A percentile compares a stretch with the other conserved stretches of the same genome.
Evolutionary conservation across 2,329 filamentous ascomycete genomes (phyloP).

Genomic region (Fusarium aywerte): DNA sequence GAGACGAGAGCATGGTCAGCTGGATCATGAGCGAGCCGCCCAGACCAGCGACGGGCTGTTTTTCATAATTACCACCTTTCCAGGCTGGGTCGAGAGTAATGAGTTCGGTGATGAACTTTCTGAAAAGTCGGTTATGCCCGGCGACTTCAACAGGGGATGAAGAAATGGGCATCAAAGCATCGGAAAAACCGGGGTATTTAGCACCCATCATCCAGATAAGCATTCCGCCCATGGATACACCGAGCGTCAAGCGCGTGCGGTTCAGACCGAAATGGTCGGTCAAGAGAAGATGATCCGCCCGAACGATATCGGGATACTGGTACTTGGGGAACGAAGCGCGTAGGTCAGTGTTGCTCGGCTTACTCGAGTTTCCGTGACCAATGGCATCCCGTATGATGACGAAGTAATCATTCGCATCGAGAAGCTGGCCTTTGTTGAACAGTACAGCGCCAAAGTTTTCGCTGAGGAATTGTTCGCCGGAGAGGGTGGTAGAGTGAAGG

Average conservation of each 20-base stretch:
- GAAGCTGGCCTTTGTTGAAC: constrained; percentile 18
- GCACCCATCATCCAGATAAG: constrained; percentile 27
- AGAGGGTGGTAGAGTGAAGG: constrained; percentile 1
- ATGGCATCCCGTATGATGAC: constrained; percentile 29
- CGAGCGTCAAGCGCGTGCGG: constrained; percentile 2
- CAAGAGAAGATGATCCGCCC: not conserved
- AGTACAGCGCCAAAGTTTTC: constrained; percentile 18
- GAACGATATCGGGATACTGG: constrained; percentile 22
- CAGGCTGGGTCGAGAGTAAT: constrained; percentile 20
- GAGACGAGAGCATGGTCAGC: constrained; percentile 19
- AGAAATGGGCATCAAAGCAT: constrained; percentile 26
- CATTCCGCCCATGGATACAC: constrained; percentile 31
- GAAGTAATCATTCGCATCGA: constrained; percentile 16
- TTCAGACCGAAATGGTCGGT: constrained; percentile 23
- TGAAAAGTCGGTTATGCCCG: constrained; percentile 20
- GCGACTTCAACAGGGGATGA: constrained; percentile 16
- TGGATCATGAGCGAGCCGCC: constrained; percentile 17
- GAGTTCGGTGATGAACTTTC: constrained; percentile 27
- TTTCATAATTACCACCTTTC: constrained; percentile 8
- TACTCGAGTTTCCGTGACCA: constrained; percentile 31
- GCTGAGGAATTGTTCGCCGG: constrained; percentile 1
- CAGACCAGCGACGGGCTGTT: constrained; percentile 1
- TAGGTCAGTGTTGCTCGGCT: constrained; percentile 15
- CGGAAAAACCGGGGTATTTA: not conserved
- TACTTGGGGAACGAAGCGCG: constrained; percentile 19